Conservation (phyloP, 2,329 filamentous ascomycete species). For the Alternaria gaisen region DNA sequence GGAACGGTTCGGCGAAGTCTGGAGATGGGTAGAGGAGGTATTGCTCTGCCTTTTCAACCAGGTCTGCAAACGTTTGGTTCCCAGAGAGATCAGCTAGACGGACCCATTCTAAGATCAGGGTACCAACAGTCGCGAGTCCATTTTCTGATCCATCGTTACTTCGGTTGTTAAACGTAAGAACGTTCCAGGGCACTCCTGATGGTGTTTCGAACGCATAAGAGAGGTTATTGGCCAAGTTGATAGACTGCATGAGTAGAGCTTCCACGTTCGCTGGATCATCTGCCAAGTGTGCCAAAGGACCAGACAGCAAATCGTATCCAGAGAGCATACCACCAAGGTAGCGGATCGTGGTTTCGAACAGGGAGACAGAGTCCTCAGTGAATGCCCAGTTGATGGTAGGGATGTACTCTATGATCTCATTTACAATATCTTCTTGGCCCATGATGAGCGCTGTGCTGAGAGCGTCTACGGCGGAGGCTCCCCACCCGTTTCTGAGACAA, state of each 20-base stretch:
- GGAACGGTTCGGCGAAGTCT: constrained; percentile 72
- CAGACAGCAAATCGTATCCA: constrained; percentile 76
- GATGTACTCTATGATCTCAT: constrained; percentile 75
- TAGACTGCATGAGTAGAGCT: constrained; percentile 71
- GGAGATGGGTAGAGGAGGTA: constrained; percentile 75
- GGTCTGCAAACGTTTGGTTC: constrained; percentile 69
- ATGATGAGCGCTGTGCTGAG: constrained; percentile 82
- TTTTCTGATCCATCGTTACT: constrained; percentile 64
- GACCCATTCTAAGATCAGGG: constrained; percentile 85
- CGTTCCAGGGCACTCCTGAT: constrained; percentile 77
- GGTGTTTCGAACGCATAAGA: constrained; percentile 81
- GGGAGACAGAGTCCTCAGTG: constrained; percentile 67
- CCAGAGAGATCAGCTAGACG: constrained; percentile 79
- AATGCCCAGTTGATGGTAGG: constrained; percentile 74
- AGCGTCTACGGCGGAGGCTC: constrained; percentile 82
- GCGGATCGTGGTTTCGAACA: constrained; percentile 92
- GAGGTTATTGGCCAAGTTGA: constrained; percentile 74
- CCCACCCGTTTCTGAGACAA: constrained; percentile 76
- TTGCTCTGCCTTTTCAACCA: constrained; percentile 73
- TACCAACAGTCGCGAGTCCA: constrained; percentile 79
- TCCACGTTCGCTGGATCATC: constrained; percentile 61
- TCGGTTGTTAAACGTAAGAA: constrained; percentile 66
- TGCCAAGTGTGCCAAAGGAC: constrained; percentile 66
- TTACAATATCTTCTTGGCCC: constrained; percentile 71
- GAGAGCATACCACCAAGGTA: constrained; percentile 84